Percentiles rank a stretch among this genome's conserved stretches.
These are phyloP conservation scores for Ceratocystis destructans DNA, from an alignment of 2,329 filamentous ascomycete species.

Conservation along the genomic window DNA sequence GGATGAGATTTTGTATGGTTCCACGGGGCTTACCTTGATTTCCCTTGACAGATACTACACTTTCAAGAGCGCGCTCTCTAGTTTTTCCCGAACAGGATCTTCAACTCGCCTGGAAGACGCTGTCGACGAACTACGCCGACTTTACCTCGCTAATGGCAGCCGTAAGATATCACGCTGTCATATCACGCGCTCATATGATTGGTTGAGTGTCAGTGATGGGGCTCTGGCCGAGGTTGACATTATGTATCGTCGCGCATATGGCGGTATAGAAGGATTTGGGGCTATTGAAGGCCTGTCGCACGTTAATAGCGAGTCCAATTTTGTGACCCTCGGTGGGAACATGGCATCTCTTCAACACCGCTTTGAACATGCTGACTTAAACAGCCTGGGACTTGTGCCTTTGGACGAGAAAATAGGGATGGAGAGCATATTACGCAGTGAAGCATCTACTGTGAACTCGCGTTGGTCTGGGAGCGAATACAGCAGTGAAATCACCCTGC, in stretches of 20 bases:
- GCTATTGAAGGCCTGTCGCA: constrained; percentile 33
- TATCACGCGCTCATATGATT: constrained; percentile 42
- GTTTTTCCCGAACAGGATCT: constrained; percentile 37
- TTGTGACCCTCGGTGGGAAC: background rate
- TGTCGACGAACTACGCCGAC: constrained; percentile 47
- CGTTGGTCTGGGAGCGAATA: constrained; percentile 11
- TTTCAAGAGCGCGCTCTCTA: constrained; percentile 46
- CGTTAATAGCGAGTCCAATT: background rate
- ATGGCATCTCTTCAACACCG: background rate
- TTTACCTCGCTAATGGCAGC: constrained; percentile 41
- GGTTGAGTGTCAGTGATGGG: constrained; percentile 38
- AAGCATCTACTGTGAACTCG: background rate
- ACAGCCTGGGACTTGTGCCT: background rate
- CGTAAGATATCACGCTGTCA: constrained; percentile 37
- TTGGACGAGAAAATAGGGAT: background rate
- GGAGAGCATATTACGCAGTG: background rate
- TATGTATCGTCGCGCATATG: constrained; percentile 45
- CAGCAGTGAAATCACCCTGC: constrained; percentile 14
- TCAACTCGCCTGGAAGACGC: constrained; percentile 42
- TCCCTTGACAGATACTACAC: constrained; percentile 50
- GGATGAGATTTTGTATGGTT: constrained; percentile 47
- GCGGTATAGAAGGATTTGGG: constrained; percentile 33
- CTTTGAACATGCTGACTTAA: background rate
- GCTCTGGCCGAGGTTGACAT: constrained; percentile 41
- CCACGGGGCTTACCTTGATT: constrained; percentile 45